A percentile compares a stretch with the other conserved stretches of the same genome.
These are phyloP conservation scores for Xylaria sp. DNA, from an alignment of 2,329 filamentous ascomycete species.

Conservation along the genomic window DNA sequence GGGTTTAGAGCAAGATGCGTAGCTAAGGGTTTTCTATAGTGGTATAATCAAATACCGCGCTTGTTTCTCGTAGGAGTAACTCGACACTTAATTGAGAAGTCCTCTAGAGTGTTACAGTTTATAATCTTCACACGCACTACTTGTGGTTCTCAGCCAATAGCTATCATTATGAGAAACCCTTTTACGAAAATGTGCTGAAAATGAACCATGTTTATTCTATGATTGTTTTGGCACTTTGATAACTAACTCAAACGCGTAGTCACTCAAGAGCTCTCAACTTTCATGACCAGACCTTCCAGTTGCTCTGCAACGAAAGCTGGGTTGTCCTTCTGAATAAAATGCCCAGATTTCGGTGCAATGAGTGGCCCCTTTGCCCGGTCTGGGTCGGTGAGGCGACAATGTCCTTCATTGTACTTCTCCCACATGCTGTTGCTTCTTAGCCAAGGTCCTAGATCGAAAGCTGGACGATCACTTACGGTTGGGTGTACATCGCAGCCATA, in stretches of 20 bases:
- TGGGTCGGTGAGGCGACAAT: constrained; percentile 38
- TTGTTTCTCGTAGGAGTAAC: too few relatives aligned
- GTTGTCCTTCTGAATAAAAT: constrained; percentile 44
- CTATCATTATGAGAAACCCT: too few relatives aligned
- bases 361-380: constrained; percentile 35
- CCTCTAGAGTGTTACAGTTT: too few relatives aligned
- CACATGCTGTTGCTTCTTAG: constrained; percentile 38
- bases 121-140: too few relatives aligned
- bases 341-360: constrained; percentile 41
- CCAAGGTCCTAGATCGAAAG: not conserved
- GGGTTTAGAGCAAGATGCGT: too few relatives aligned
- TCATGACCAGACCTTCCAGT: constrained; percentile 28
- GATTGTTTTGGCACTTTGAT: too few relatives aligned
- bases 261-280: constrained; percentile 27
- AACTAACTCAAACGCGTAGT: not conserved
- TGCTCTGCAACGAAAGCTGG: constrained; percentile 37
- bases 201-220: too few relatives aligned
- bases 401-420: constrained; percentile 40
- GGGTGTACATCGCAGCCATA: constrained; percentile 40
- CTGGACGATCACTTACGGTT: constrained; percentile 35
- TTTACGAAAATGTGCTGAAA: too few relatives aligned
- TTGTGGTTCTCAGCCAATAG: too few relatives aligned
- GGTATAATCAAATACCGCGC: not conserved
- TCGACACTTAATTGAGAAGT: too few relatives aligned
- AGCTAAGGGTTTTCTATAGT: not conserved